These are phyloP conservation scores for Triangularia verruculosa DNA, from an alignment of 2,329 filamentous ascomycete species.

Conservation along the genomic window DNA sequence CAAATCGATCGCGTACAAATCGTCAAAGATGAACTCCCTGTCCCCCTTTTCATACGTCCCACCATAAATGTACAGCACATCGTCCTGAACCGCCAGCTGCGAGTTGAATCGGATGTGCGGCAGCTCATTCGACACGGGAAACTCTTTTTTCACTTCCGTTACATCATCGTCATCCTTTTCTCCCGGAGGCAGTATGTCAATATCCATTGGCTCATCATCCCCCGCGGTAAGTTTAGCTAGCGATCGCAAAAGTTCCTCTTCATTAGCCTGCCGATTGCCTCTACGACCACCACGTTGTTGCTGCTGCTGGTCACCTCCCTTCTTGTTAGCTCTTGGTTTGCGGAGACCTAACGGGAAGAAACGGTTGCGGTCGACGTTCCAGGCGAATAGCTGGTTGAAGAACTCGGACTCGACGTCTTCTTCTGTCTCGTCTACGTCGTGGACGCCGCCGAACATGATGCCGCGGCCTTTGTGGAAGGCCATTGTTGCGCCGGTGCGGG, in stretches of 20 bases:
- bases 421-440: conserved; percentile 86
- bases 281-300: conserved; percentile 53
- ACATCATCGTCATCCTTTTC: conserved; percentile 43
- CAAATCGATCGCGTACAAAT: conserved; percentile 90
- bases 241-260: conserved; percentile 85
- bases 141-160: conserved; percentile 58
- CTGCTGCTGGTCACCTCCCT: conserved; percentile 52
- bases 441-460: conserved; percentile 90
- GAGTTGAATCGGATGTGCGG: conserved; percentile 91
- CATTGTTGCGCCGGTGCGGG: conserved; percentile 89
- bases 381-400: conserved; percentile 87
- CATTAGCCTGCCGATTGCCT: conserved; percentile 81
- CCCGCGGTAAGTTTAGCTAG: conserved; percentile 81
- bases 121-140: conserved; percentile 72
- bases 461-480: conserved; percentile 89
- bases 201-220: conserved; percentile 42
- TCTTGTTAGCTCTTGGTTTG: conserved; percentile 62
- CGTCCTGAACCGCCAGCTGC: conserved; percentile 84
- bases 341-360: conserved; percentile 83
- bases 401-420: conserved; percentile 97
- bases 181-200: conserved; percentile 30
- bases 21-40: conserved; percentile 91
- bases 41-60: conserved; percentile 96
- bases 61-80: conserved; percentile 89
- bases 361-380: conserved; percentile 92